Conservation (phyloP, 1,284 basidiomycete genomes). For the Violaceomyces palustris region DNA sequence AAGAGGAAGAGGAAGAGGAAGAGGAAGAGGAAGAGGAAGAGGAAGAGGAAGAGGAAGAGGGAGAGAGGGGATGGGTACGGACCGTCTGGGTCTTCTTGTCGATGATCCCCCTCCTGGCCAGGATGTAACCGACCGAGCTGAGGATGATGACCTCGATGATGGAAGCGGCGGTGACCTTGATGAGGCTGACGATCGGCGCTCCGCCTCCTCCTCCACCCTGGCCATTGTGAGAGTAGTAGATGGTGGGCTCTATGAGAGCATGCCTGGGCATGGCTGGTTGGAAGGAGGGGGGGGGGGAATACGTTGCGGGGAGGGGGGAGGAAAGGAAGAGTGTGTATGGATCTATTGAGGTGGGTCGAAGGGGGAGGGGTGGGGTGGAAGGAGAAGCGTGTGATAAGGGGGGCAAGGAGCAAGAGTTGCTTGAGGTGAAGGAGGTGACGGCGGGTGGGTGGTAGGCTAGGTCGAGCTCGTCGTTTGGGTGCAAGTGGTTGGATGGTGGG, state of each 20-base stretch:
- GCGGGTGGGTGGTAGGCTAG: too few relatives aligned
- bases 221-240: slow-evolving; percentile 20
- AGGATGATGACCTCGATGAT: slow-evolving; percentile 83
- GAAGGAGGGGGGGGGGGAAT: too few relatives aligned
- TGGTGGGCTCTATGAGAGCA: slow-evolving; percentile 6
- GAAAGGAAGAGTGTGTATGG: too few relatives aligned
- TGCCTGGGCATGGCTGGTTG: background rate
- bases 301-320: too few relatives aligned
- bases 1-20: background rate
- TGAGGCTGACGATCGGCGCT: slow-evolving; percentile 32
- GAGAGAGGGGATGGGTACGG: background rate
- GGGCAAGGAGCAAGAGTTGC: too few relatives aligned
- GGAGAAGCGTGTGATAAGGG: too few relatives aligned
- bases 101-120: slow-evolving; percentile 72
- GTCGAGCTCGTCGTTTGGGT: too few relatives aligned
- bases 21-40: background rate
- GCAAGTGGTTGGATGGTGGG: too few relatives aligned
- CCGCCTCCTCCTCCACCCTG: slow-evolving; percentile 15
- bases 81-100: slow-evolving; percentile 72
- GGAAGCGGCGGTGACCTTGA: slow-evolving; percentile 56
- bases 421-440: too few relatives aligned
- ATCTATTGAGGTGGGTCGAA: too few relatives aligned
- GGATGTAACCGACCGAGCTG: slow-evolving; percentile 77
- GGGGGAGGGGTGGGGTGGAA: too few relatives aligned
- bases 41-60: background rate